Evolutionary conservation across 352 stramenopile species (phyloP), one percentile per base, ranked within the genome.

Genomic region (Pythium folliculosum): DNA sequence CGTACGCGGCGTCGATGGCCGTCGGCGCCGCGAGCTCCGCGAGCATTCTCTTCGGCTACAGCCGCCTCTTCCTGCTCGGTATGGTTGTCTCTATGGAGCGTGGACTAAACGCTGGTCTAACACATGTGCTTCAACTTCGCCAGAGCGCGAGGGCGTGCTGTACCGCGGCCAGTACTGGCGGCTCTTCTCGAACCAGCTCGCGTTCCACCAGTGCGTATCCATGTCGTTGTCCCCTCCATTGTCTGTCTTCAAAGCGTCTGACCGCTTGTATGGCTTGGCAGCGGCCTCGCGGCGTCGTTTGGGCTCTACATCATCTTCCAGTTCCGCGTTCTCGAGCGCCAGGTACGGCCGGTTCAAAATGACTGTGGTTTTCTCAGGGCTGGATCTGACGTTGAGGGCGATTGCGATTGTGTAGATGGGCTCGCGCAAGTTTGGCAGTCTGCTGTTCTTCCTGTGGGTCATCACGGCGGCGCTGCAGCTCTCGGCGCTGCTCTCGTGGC

Each of bases 291-390:
- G 0, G 86, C 86, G 40, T 88, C 86, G 1, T 78, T 96, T 53
- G 88, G 88, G 8, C 76, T 96, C 47, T 96, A 96, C 60, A 72
- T 88, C 50, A 78, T 96, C 62, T 96, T 93, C 77, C 84, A 94
- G 76, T 94, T 90, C 71, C 84, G 88, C 49, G 73, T 94, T 23
- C 68, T 96, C 21, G 88, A 96, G 66, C 78, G 88, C 2, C 77
- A 87, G 76, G 80, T 88, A 50, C 37, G 58, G 50, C 17, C 3
- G 9, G 6, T 5, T 38, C n/a, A 14, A 10, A 40, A 10, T 5
- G 8, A 40, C 3, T 32, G 27, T 32, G 27, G 27, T 32, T 32
- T 5, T 32, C 5, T 32, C 27, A 17, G 37, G 14, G 50, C 3
- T 38, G 22, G 30, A 13, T 56, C 25, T 8, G 16, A 50, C 30